Conservation (phyloP, 345 rosid genomes). For the Fremontodendron californicum region DNA sequence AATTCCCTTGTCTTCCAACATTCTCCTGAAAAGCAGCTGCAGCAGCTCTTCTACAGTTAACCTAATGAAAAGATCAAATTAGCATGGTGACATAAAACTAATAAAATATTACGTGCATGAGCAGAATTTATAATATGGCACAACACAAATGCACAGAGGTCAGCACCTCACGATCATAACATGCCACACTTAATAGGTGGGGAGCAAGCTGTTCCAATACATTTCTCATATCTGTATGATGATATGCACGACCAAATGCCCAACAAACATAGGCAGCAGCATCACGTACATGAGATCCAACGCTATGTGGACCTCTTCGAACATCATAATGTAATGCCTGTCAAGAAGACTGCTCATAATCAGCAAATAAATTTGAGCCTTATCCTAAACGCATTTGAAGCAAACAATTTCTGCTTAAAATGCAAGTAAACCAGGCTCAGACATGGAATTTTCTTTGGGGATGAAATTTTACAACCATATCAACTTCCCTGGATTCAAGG, state of each 20-base stretch:
- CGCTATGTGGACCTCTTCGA: conserved; percentile 97
- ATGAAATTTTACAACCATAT: conserved; percentile 1
- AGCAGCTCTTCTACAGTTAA: conserved; percentile 97
- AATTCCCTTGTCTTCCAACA: conserved; percentile 96
- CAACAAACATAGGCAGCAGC: conserved; percentile 99
- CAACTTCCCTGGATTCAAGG: background rate
- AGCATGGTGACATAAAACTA: conserved; percentile 9
- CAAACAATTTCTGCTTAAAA: background rate
- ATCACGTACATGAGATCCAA: conserved; percentile 99
- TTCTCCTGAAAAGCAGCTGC: conserved; percentile 99
- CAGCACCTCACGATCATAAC: conserved; percentile 92
- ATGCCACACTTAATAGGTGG: conserved; percentile 79
- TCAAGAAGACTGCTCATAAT: conserved; percentile 20
- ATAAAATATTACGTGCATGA: background rate
- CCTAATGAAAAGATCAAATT: conserved; percentile 44
- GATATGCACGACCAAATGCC: conserved; percentile 99
- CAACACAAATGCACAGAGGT: conserved; percentile 17
- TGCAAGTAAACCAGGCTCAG: background rate
- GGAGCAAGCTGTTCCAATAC: conserved; percentile 85
- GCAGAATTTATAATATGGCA: conserved; percentile 13
- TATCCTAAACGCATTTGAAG: background rate
- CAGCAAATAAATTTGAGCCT: conserved; percentile 7
- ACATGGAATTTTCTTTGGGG: background rate
- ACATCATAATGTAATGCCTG: conserved; percentile 97
- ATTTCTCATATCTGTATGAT: conserved; percentile 75